Evolutionary conservation across 1,284 basidiomycete species (phyloP).

Genomic region (Ustilago hordei): DNA sequence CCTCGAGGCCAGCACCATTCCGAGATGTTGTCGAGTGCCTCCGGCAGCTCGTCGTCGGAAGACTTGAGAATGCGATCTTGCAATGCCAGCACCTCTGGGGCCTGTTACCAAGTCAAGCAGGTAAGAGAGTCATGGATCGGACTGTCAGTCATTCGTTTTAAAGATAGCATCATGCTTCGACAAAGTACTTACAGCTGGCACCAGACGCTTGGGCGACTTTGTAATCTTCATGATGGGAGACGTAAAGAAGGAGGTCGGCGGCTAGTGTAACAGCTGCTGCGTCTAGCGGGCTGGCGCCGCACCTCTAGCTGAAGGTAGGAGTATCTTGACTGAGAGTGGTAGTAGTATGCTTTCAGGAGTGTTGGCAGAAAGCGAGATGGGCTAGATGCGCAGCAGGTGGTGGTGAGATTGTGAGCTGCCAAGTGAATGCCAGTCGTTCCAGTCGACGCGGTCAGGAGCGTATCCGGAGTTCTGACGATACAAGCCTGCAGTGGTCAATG

Average conservation of each 20-base stretch:
- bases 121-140: background rate
- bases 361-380: background rate
- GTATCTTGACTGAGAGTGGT: background rate
- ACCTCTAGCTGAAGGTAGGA: conserved; percentile 1
- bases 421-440: background rate
- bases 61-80: conserved; percentile 57
- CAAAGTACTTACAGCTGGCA: conserved; percentile 56
- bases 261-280: conserved; percentile 8
- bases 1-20: conserved; percentile 94
- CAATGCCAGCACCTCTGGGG: conserved; percentile 56
- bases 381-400: background rate
- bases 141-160: background rate
- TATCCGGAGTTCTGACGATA: background rate
- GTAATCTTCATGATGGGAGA: conserved; percentile 65
- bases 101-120: conserved; percentile 17
- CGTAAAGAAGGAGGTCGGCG: background rate
- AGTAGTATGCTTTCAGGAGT: background rate
- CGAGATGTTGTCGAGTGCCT: conserved; percentile 56
- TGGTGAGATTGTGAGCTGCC: background rate
- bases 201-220: conserved; percentile 66
- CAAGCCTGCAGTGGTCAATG: background rate
- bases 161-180: background rate
- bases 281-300: conserved; percentile 22
- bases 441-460: background rate
- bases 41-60: conserved; percentile 62